phyloP scores from a whole-genome alignment of 768 basidiomycete genomes.

The Kwoniella sp. region DNA sequence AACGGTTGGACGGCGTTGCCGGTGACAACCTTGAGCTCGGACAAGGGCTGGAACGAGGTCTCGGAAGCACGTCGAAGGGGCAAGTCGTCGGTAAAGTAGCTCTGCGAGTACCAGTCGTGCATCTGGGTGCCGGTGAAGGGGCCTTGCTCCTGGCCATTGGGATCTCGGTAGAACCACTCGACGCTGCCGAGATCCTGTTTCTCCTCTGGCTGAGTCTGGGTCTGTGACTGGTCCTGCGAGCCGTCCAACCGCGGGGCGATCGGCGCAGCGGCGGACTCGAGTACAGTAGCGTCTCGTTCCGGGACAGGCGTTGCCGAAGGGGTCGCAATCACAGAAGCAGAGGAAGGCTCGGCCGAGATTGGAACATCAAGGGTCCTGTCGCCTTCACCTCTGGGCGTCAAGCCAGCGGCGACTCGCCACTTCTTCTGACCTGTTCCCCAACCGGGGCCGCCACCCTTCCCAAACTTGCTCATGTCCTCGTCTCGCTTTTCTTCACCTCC shows the following conservation, averaged over 20 bases:
- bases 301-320: constrained; percentile 45
- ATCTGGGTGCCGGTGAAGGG: constrained; percentile 83
- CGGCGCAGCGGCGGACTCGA: constrained; percentile 13
- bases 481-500: constrained; percentile 13
- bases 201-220: constrained; percentile 7
- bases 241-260: constrained; percentile 1
- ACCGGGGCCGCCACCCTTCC: constrained; percentile 45
- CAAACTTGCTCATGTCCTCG: constrained; percentile 23
- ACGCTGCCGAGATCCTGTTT: constrained; percentile 49
- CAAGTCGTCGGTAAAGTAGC: constrained; percentile 77
- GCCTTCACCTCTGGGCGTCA: constrained; percentile 12
- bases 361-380: constrained; percentile 33
- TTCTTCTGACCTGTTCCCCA: constrained; percentile 46
- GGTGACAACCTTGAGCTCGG: constrained; percentile 46
- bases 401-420: constrained; percentile 38
- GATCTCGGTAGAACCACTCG: constrained; percentile 90
- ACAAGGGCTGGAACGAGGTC: constrained; percentile 49
- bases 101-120: constrained; percentile 91
- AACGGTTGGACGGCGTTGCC: constrained; percentile 50
- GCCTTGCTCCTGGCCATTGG: constrained; percentile 85
- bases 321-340: constrained; percentile 38
- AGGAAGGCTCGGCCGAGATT: constrained; percentile 17
- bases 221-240: background rate
- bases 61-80: constrained; percentile 67
- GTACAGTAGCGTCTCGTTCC: constrained; percentile 40